Conservation (phyloP, 2,329 filamentous ascomycete genomes). For the Zasmidium cellare region DNA sequence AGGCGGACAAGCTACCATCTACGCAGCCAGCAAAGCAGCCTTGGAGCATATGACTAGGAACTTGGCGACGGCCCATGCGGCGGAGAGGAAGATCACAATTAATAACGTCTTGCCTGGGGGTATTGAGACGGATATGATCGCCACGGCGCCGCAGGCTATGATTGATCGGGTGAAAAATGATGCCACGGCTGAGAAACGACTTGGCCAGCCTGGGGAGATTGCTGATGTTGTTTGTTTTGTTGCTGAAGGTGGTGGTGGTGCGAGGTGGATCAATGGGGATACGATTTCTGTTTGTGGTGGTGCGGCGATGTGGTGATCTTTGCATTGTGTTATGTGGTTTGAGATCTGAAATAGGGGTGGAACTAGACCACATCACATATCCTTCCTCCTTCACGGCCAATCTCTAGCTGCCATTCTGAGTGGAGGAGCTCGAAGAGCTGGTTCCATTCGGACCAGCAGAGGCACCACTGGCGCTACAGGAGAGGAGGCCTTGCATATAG, state of each 20-base stretch:
- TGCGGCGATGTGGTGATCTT: constrained; percentile 1
- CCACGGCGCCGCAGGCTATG: constrained; percentile 55
- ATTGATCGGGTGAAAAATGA: constrained; percentile 53
- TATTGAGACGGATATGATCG: constrained; percentile 8
- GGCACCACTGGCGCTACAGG: not conserved
- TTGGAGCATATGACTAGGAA: constrained; percentile 60
- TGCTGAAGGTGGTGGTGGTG: constrained; percentile 39
- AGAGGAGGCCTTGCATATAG: not conserved
- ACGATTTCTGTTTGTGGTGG: constrained; percentile 9
- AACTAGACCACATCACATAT: too few species aligned
- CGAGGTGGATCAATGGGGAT: constrained; percentile 13
- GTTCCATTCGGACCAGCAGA: not conserved
- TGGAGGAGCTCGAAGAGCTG: not conserved
- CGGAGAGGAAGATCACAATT: constrained; percentile 55
- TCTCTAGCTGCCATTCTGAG: not conserved
- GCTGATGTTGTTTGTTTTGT: constrained; percentile 58
- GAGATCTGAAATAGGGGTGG: too few species aligned
- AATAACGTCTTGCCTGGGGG: constrained; percentile 60
- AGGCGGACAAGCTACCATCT: constrained; percentile 46
- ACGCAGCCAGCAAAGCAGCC: constrained; percentile 60
- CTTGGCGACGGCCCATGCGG: constrained; percentile 60
- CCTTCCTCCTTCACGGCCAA: not conserved
- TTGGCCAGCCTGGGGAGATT: constrained; percentile 56
- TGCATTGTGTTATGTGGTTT: too few species aligned
- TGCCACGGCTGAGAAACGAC: constrained; percentile 51